Conservation (phyloP, 116 monocot genomes). For the Phalaenopsis hybrid region DNA sequence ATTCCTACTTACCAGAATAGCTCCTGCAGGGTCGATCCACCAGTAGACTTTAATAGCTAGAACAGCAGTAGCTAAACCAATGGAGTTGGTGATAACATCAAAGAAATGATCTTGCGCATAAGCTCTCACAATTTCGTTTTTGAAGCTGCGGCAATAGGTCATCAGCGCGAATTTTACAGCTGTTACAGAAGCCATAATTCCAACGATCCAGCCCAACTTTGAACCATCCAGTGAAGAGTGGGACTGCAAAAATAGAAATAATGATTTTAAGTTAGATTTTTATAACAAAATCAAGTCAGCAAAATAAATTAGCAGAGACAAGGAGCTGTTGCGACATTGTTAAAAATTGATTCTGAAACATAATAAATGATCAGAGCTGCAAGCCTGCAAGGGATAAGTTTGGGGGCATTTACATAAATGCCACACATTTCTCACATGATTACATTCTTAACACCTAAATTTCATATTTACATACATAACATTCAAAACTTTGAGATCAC, state of each 20-base stretch:
- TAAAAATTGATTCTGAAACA: background rate
- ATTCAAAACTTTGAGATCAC: too few relatives aligned
- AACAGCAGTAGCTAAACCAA: slow-evolving; percentile 55
- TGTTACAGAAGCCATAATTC: slow-evolving; percentile 70
- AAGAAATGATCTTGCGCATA: slow-evolving; percentile 94
- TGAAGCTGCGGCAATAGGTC: slow-evolving; percentile 70
- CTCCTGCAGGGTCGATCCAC: slow-evolving; percentile 92
- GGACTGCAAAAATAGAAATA: slow-evolving; percentile 16
- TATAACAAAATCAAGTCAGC: background rate
- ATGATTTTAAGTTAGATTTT: background rate
- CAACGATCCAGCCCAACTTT: slow-evolving; percentile 63
- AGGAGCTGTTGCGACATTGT: background rate
- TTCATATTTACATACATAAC: too few relatives aligned
- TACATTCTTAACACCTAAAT: too few relatives aligned
- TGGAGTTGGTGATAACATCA: slow-evolving; percentile 85
- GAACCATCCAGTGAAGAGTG: slow-evolving; percentile 21
- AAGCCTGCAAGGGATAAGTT: too few relatives aligned
- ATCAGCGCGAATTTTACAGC: slow-evolving; percentile 62
- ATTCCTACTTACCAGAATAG: slow-evolving; percentile 52
- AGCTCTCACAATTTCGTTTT: slow-evolving; percentile 74
- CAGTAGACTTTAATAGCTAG: slow-evolving; percentile 45
- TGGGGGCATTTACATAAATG: too few relatives aligned
- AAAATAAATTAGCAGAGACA: background rate
- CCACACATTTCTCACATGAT: too few relatives aligned
- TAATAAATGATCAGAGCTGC: too few relatives aligned